Percentiles rank a stretch among this genome's conserved stretches.
These are phyloP conservation scores for Fomitopsis serialis DNA, from an alignment of 768 basidiomycete species.

Conservation along the genomic window DNA sequence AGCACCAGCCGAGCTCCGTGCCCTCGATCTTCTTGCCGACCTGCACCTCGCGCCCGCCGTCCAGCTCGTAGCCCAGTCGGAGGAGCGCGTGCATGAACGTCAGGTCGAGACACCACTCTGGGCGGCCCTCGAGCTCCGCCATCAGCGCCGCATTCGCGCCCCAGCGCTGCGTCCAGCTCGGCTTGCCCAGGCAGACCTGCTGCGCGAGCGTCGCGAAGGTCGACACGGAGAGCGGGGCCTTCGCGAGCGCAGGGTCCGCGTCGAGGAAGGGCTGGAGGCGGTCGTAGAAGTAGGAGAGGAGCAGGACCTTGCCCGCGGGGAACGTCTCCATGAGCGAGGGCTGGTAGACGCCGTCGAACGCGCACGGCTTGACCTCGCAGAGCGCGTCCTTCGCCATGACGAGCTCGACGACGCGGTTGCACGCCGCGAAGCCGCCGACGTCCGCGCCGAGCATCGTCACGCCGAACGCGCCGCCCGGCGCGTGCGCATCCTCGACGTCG, in stretches of 20 bases:
- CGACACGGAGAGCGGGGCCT: conserved; percentile 32
- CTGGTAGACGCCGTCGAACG: conserved; percentile 97
- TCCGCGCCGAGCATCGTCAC: conserved; percentile 86
- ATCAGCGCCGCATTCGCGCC: conserved; percentile 41
- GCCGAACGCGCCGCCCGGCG: conserved; percentile 35
- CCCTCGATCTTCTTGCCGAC: conserved; percentile 85
- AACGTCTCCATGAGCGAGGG: conserved; percentile 88
- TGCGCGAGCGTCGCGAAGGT: conserved; percentile 60
- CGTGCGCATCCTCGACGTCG: conserved; percentile 48
- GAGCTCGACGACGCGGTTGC: conserved; percentile 76
- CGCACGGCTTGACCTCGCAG: conserved; percentile 90
- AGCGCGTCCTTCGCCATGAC: conserved; percentile 95
- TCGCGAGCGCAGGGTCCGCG: conserved; percentile 16
- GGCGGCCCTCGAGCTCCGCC: conserved; percentile 71
- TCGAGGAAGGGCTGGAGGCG: conserved; percentile 75
- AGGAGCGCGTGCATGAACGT: conserved; percentile 92
- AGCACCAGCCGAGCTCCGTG: conserved; percentile 92
- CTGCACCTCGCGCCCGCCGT: conserved; percentile 55
- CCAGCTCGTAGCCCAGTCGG: conserved; percentile 87
- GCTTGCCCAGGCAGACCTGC: conserved; percentile 67
- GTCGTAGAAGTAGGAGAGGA: conserved; percentile 99
- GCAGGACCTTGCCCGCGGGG: conserved; percentile 75
- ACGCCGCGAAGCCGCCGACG: conserved; percentile 81
- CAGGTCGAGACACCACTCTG: conserved; percentile 94
- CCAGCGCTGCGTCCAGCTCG: conserved; percentile 51